Base-by-base conservation (phyloP, 768 basidiomycete genomes). In the Punctularia strigosozonata region DNA sequence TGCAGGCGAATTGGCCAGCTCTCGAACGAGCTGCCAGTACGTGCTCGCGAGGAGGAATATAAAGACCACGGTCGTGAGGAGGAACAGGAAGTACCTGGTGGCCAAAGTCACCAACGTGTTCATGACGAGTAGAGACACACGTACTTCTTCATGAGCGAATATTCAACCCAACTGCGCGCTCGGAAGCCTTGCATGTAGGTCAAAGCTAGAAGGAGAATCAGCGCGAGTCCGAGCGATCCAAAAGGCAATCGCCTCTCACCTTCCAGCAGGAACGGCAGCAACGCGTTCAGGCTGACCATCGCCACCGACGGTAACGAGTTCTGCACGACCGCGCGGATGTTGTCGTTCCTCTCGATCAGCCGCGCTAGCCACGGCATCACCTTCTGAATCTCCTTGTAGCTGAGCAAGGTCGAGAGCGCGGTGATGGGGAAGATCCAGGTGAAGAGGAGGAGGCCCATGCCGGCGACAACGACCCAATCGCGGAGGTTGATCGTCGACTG, bases 371-470 rank as follows among this genome's bases (percentile, higher is more conserved):
- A 87, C 0, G 95, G 95, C 66, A 80, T 70, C 2, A 72, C 68
- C 52, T 84, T 86, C 63, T 90, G 86, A 57, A 99, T 92, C 55
- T 95, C 92, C 46, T 84, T 71, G 61, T 91, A 97, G 47, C 86
- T 91, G 44, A 99, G 67, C 39, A 99, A 59, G 52, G 80, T 71
- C 2, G 94, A 89, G 13, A 99, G 71, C 0, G 77, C 79, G 0
- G 85, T 77, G 43, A 95, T 89, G 0, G 95, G 95, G 43, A 94
- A 75, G 28, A 86, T 61, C 95, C 95, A 98, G 56, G 84, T 84
- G 54, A 91, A 81, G 49, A 97, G 68, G 24, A 98, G 64, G 15
- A 90, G 46, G 1, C 60, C 68, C 60, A 91, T 83, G 22, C 77
- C 65, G 12, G 58, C 65, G 17, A 86, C 59, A 2, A 92, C 86